Conservation (phyloP, 2,329 filamentous ascomycete species). For the Sphaceloma murrayae region DNA sequence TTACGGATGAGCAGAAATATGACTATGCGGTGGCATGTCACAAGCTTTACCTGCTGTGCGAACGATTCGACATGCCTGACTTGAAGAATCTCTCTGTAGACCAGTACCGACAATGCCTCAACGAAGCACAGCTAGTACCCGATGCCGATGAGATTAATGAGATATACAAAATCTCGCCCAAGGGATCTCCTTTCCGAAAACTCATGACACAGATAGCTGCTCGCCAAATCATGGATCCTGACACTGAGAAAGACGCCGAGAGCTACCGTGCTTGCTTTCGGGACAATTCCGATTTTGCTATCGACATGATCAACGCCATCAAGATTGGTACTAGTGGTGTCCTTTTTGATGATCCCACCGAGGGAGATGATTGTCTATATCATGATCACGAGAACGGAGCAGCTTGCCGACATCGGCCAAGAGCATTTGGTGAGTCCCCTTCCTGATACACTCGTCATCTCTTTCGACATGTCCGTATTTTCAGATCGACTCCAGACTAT, state of each 20-base stretch:
- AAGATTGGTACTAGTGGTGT: slow-evolving; percentile 40
- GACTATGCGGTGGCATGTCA: slow-evolving; percentile 46
- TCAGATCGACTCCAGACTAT: slow-evolving; percentile 3
- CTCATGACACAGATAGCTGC: slow-evolving; percentile 47
- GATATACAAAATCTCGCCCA: slow-evolving; percentile 41
- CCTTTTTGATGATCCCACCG: slow-evolving; percentile 45
- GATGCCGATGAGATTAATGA: slow-evolving; percentile 47
- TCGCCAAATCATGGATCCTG: slow-evolving; percentile 48
- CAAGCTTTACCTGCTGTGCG: slow-evolving; percentile 44
- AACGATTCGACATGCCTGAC: slow-evolving; percentile 41
- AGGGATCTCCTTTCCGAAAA: slow-evolving; percentile 39
- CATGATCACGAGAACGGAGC: slow-evolving; percentile 42
- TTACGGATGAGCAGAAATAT: slow-evolving; percentile 43
- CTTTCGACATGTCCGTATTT: too few species aligned
- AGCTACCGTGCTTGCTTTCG: slow-evolving; percentile 43
- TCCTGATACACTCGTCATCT: too few species aligned
- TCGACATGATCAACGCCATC: slow-evolving; percentile 46
- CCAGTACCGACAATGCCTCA: slow-evolving; percentile 43
- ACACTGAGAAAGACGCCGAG: slow-evolving; percentile 39
- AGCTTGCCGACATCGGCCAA: slow-evolving; percentile 25
- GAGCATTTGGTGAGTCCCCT: slow-evolving; percentile 18
- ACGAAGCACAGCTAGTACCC: slow-evolving; percentile 43
- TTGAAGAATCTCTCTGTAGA: slow-evolving; percentile 48
- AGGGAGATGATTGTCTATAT: slow-evolving; percentile 38
- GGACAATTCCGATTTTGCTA: slow-evolving; percentile 42